Evolutionary conservation across 805 yeast species (phyloP).

Genomic region (Maudiozyma saulgeensis): DNA sequence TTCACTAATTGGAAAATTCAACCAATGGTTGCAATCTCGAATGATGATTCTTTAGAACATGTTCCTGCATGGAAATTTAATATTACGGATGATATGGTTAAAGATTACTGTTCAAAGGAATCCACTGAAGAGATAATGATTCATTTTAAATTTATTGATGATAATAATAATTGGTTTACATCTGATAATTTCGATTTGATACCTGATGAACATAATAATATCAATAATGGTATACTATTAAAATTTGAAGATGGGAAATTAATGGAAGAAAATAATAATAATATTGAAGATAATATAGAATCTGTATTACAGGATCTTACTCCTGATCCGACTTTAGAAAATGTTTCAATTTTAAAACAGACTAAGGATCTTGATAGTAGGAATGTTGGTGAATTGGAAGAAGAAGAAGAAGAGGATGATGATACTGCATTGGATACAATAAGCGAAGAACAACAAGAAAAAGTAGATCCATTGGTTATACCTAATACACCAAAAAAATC

Average conservation of each 20-base stretch:
- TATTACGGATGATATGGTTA: slow-evolving; percentile 5
- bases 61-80: slow-evolving; percentile 18
- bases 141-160: slow-evolving; percentile 24
- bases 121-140: slow-evolving; percentile 8
- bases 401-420: not conserved
- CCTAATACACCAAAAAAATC: not conserved
- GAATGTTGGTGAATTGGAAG: no score
- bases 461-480: not conserved
- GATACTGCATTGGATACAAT: not conserved
- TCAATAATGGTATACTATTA: slow-evolving; percentile 27
- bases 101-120: not conserved
- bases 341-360: not conserved
- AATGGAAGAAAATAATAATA: not conserved
- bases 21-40: slow-evolving; percentile 4
- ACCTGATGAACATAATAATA: slow-evolving; percentile 30
- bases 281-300: not conserved
- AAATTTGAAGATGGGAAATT: slow-evolving; percentile 7
- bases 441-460: not conserved
- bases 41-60: not conserved
- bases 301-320: not conserved
- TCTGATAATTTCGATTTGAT: slow-evolving; percentile 25
- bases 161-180: slow-evolving; percentile 23
- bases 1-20: slow-evolving; percentile 29
- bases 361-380: not conserved
- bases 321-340: not conserved